Evolutionary conservation across 2,329 filamentous ascomycete genomes (phyloP), one percentile per base, ranked within the genome.

Genomic region (Stemphylium beticola): DNA sequence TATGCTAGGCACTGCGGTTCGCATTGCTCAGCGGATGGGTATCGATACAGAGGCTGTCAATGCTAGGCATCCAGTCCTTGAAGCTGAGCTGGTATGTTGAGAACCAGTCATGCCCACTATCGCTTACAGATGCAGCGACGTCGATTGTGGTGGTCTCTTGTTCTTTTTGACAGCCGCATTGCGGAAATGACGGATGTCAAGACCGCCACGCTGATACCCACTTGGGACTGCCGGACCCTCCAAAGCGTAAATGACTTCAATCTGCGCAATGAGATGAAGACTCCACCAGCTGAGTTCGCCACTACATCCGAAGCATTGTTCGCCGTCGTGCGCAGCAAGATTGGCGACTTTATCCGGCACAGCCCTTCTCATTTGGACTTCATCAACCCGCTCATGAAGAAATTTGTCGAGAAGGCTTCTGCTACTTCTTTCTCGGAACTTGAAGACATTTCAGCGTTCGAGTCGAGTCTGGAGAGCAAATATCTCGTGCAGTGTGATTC

Each of bases 61-160:
- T 17, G 67, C 83, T 4, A 79, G 82, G 18, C 64, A 88, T 4
- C 77, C 78, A 1, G 77, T 81, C 0, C 86, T 84, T 52, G 81
- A 87, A 58, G 80, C 81, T 4, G 83, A 88, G 68, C 80, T 87
- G 18, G 46, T 49, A 41, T 10, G 46, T 34, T 9, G 32, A 15
- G 5, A 11, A 12, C 17, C 11, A 8, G 6, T 2, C 11, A 26
- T 26, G 14, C 8, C n/a, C 24, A 15, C 11, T 41, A 10, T 41
- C 31, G 37, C 46, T 49, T 18, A 49, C 18, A 20, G n/a, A 14
- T 10, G 8, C n/a, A 49, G 76, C 81, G 85, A 14, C 80, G 86
- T 8, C 79, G 86, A 2, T 67, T 88, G 0, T 88, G 85, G 82
- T 84, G 84, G 76, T 82, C 86, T 49, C 78, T 89, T 10, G 71